These are phyloP conservation scores for Paramyrothecium roridum DNA, from an alignment of 2,329 filamentous ascomycete species.

Conservation along the genomic window DNA sequence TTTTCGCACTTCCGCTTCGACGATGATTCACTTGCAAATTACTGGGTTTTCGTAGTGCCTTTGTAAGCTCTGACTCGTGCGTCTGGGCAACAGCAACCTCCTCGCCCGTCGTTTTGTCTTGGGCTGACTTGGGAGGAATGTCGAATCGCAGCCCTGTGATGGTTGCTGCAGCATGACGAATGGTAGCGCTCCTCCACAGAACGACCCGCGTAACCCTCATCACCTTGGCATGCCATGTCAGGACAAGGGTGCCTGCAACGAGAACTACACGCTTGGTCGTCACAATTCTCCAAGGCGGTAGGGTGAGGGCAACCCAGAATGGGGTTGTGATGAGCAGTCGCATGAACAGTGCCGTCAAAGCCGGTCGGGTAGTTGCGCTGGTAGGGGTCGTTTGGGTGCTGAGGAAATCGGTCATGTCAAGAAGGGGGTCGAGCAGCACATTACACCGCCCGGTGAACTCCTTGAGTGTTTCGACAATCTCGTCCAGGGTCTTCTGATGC, in stretches of 20 bases:
- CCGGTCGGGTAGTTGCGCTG: slow-evolving; percentile 85
- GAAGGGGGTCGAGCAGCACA: slow-evolving; percentile 82
- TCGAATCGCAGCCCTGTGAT: slow-evolving; percentile 80
- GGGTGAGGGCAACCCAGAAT: slow-evolving; percentile 78
- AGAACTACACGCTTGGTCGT: slow-evolving; percentile 82
- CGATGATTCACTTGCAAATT: slow-evolving; percentile 23
- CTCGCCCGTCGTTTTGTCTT: slow-evolving; percentile 17
- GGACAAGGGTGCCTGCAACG: slow-evolving; percentile 77
- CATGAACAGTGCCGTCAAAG: slow-evolving; percentile 84
- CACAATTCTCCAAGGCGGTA: slow-evolving; percentile 80
- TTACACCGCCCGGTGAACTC: slow-evolving; percentile 91
- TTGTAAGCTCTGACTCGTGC: slow-evolving; percentile 43
- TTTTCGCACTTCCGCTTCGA: slow-evolving; percentile 41
- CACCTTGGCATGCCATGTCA: slow-evolving; percentile 91
- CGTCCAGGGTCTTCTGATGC: slow-evolving; percentile 91
- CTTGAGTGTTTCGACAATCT: slow-evolving; percentile 92
- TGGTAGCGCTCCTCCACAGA: slow-evolving; percentile 79
- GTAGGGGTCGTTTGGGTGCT: slow-evolving; percentile 88
- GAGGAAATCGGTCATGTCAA: slow-evolving; percentile 88
- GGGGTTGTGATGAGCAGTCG: slow-evolving; percentile 86
- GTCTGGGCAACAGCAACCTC: slow-evolving; percentile 9
- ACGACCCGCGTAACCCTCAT: slow-evolving; percentile 82
- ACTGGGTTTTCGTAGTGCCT: slow-evolving; percentile 29
- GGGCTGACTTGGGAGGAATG: slow-evolving; percentile 34
- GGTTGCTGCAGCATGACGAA: slow-evolving; percentile 66